Percentiles rank a stretch among this genome's conserved stretches.
Evolutionary conservation across 768 basidiomycete species (phyloP).

Genomic region (Rhizopogon rudus): DNA sequence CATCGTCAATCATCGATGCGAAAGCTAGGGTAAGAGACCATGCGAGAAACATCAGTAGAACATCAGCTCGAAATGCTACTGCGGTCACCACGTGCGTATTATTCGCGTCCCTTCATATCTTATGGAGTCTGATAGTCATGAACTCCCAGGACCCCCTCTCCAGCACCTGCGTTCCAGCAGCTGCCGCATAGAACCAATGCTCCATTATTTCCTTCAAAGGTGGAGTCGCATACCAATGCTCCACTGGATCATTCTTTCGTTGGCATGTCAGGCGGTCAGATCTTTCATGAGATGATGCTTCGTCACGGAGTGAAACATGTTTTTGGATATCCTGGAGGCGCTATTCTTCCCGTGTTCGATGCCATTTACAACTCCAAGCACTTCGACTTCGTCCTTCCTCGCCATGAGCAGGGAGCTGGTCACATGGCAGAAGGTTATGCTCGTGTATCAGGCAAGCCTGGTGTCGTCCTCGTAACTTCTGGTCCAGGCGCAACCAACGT

Average conservation of each 20-base stretch:
- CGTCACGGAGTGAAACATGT: constrained; percentile 94
- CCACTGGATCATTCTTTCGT: constrained; percentile 81
- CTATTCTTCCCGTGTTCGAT: constrained; percentile 99
- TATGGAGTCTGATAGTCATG: constrained; percentile 4
- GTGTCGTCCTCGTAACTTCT: constrained; percentile 96
- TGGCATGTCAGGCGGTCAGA: constrained; percentile 92
- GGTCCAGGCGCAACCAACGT: constrained; percentile 98
- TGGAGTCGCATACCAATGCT: constrained; percentile 36
- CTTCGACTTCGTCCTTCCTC: constrained; percentile 92
- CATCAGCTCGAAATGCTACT: constrained; percentile 54
- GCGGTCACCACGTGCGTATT: constrained; percentile 57
- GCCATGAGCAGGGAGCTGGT: constrained; percentile 97
- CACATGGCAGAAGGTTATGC: constrained; percentile 99
- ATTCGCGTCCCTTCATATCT: constrained; percentile 3
- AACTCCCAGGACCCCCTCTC: constrained; percentile 51
- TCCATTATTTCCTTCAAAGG: constrained; percentile 29
- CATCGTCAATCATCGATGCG: constrained; percentile 66
- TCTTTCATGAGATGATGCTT: constrained; percentile 99
- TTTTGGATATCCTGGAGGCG: constrained; percentile 97
- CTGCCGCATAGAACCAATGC: constrained; percentile 37
- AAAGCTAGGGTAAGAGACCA: constrained; percentile 78
- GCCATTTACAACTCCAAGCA: constrained; percentile 96
- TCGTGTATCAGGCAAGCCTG: constrained; percentile 94
- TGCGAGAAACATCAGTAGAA: constrained; percentile 69
- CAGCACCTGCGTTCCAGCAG: constrained; percentile 53